Conservation (phyloP, 2,329 filamentous ascomycete genomes). For the Beauveria sp. region DNA sequence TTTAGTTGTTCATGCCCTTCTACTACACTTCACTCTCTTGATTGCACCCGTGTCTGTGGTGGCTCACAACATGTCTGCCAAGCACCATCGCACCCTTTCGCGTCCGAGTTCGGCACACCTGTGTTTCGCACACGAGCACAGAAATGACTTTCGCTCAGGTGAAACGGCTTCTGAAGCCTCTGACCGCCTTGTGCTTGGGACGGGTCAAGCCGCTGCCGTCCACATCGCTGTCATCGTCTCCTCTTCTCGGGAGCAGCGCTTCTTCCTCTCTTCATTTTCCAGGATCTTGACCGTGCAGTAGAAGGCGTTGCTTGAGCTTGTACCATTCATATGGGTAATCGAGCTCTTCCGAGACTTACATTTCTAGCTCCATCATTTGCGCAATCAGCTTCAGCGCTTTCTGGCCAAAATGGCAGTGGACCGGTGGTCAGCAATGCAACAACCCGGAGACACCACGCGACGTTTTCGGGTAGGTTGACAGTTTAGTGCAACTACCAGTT, state of each 20-base stretch:
- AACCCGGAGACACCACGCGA: neutral
- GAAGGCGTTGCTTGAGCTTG: too few relatives aligned
- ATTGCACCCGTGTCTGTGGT: too few relatives aligned
- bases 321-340: too few relatives aligned
- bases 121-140: constrained; percentile 55
- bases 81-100: too few relatives aligned
- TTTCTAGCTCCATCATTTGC: neutral
- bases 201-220: constrained; percentile 48
- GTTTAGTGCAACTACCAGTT: neutral
- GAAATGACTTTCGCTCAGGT: constrained; percentile 61
- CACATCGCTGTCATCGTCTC: constrained; percentile 72
- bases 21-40: too few relatives aligned
- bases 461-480: neutral
- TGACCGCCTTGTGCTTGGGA: constrained; percentile 73
- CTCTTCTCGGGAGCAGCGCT: constrained; percentile 62
- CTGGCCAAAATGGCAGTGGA: neutral
- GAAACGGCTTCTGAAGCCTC: constrained; percentile 85
- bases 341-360: neutral
- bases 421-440: neutral
- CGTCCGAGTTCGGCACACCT: constrained; percentile 35
- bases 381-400: too few relatives aligned
- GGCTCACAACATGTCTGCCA: too few relatives aligned
- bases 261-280: constrained; percentile 45
- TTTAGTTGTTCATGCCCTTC: too few relatives aligned
- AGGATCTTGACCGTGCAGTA: too few relatives aligned